Conservation (phyloP, 2,329 filamentous ascomycete genomes). For the Simplicillium sp. region DNA sequence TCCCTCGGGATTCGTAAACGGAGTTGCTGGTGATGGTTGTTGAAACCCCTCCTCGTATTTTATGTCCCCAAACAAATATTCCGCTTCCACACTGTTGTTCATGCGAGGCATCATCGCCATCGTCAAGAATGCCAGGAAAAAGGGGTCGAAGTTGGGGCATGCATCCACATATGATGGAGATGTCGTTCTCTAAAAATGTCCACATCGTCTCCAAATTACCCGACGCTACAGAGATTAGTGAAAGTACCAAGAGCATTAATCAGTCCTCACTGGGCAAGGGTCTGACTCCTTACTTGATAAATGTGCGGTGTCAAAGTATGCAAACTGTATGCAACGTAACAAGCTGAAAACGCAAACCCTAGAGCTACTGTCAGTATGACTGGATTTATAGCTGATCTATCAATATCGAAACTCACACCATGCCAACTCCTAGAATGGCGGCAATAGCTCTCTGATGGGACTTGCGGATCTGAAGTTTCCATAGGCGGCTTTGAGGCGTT, state of each 20-base stretch:
- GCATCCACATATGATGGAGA: constrained; percentile 4
- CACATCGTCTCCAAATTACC: constrained; percentile 3
- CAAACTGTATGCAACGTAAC: constrained; percentile 5
- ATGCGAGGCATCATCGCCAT: background rate
- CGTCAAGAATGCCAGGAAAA: background rate
- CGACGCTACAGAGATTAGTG: constrained; percentile 1
- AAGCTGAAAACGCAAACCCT: constrained; percentile 5
- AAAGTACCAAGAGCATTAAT: no score
- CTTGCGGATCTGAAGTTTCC: constrained; percentile 3
- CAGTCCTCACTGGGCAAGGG: no score
- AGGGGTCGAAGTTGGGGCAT: constrained; percentile 5
- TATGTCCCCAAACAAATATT: constrained; percentile 1
- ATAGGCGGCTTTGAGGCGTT: constrained; percentile 1
- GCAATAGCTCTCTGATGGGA: constrained; percentile 4
- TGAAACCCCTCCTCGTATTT: background rate
- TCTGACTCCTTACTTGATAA: constrained; percentile 3
- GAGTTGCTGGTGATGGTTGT: constrained; percentile 2
- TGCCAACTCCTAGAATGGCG: constrained; percentile 2
- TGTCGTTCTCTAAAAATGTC: constrained; percentile 6
- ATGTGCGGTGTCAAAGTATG: constrained; percentile 5
- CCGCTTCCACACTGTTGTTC: background rate
- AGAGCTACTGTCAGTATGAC: no score
- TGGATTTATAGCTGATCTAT: no score
- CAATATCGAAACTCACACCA: background rate
- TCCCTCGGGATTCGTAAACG: background rate